A percentile compares a stretch with the other conserved stretches of the same genome.
Conservation (phyloP, 495 filamentous ascomycete species). For the Tuber borchii region DNA sequence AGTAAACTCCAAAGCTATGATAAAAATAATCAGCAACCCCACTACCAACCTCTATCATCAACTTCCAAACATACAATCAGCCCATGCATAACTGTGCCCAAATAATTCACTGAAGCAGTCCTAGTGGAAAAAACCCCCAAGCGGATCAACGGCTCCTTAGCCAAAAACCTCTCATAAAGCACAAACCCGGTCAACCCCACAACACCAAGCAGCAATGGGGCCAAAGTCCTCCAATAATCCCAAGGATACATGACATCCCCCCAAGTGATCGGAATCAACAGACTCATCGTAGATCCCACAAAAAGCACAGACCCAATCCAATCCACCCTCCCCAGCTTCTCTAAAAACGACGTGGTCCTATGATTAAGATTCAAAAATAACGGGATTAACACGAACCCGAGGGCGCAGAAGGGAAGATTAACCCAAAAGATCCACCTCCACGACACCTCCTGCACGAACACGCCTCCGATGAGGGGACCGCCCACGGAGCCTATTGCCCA, state of each 20-base stretch:
- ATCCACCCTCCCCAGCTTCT: conserved; percentile 53
- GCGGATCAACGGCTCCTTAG: conserved; percentile 48
- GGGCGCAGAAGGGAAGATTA: conserved; percentile 46
- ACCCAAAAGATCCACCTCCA: conserved; percentile 55
- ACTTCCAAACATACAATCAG: conserved; percentile 36
- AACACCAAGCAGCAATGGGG: conserved; percentile 53
- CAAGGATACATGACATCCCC: conserved; percentile 53
- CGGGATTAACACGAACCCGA: conserved; percentile 43
- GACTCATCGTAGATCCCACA: conserved; percentile 44
- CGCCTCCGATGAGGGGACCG: conserved; percentile 64
- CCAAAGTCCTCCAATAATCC: conserved; percentile 51
- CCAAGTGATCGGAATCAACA: conserved; percentile 54
- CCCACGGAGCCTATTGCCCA: conserved; percentile 61
- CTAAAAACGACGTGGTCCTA: conserved; percentile 31
- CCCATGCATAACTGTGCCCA: conserved; percentile 51
- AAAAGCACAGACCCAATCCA: conserved; percentile 57
- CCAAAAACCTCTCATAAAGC: conserved; percentile 49
- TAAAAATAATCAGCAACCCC: conserved; percentile 4
- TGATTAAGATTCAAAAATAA: conserved; percentile 45
- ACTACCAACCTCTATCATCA: not conserved
- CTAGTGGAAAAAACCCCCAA: conserved; percentile 46
- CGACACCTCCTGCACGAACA: conserved; percentile 57
- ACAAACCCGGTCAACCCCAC: conserved; percentile 46
- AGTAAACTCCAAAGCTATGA: conserved; percentile 48
- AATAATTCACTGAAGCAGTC: conserved; percentile 44